Evolutionary conservation across 192 early-diverging fungal species (phyloP).

Genomic region (Chytriomyces sp.): DNA sequence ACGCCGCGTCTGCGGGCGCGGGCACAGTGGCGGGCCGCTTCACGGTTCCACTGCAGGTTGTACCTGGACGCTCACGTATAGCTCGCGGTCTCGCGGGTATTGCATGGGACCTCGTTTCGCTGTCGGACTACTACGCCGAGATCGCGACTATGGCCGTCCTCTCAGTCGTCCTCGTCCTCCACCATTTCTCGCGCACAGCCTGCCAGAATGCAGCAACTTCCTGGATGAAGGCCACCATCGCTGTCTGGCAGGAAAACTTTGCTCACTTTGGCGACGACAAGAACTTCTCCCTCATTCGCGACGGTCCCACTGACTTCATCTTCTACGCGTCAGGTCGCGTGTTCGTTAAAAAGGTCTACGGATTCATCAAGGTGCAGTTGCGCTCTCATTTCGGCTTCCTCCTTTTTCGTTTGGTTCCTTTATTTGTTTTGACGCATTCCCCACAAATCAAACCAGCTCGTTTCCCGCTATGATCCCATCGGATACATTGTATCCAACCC

Average conservation of each 20-base stretch:
- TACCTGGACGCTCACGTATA: no score
- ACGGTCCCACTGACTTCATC: constrained; percentile 74
- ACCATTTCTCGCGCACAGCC: constrained; percentile 10
- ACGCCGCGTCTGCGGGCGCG: no score
- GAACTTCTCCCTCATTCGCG: constrained; percentile 59
- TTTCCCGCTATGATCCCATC: constrained; percentile 57
- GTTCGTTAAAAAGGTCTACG: constrained; percentile 68
- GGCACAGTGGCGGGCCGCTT: background rate
- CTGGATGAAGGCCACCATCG: constrained; percentile 30
- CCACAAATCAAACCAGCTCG: constrained; percentile 46
- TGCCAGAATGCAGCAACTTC: constrained; percentile 42
- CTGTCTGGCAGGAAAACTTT: constrained; percentile 64
- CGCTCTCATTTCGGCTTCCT: background rate
- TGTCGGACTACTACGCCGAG: constrained; percentile 15
- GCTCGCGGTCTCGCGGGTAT: constrained; percentile 20
- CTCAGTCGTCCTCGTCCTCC: constrained; percentile 9
- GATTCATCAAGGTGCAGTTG: constrained; percentile 51
- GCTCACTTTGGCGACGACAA: constrained; percentile 64
- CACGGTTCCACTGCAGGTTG: background rate
- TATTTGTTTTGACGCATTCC: background rate
- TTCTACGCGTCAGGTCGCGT: constrained; percentile 78
- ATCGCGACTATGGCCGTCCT: background rate
- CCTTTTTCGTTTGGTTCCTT: background rate
- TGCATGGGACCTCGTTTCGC: constrained; percentile 11
- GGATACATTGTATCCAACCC: constrained; percentile 29